These are phyloP conservation scores for Xanthoceras sorbifolium DNA, from an alignment of 345 rosid species.

Conservation along the genomic window DNA sequence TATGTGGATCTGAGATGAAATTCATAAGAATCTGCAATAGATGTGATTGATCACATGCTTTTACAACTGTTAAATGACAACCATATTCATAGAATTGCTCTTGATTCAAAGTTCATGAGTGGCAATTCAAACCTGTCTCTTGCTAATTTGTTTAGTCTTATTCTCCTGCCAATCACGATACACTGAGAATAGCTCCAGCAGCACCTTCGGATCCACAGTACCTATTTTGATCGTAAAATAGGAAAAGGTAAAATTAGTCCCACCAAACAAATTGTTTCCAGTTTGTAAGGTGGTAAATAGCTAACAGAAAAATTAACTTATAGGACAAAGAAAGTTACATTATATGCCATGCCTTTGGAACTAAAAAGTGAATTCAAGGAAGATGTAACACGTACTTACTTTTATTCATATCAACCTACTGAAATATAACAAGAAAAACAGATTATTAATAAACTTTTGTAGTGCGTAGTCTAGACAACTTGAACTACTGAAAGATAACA, in stretches of 20 bases:
- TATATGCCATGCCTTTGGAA: background rate
- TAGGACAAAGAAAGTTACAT: background rate
- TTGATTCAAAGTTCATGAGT: background rate
- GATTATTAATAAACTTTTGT: background rate
- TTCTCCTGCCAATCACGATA: slow-evolving; percentile 81
- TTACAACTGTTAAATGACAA: background rate
- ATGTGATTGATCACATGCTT: slow-evolving; percentile 4
- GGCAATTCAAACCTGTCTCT: slow-evolving; percentile 58
- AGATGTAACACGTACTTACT: background rate
- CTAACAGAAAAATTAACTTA: background rate
- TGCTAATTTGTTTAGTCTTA: slow-evolving; percentile 62
- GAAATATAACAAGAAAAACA: background rate
- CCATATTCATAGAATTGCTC: background rate
- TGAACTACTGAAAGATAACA: background rate
- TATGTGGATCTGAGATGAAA: background rate
- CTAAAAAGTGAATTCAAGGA: background rate
- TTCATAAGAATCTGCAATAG: slow-evolving; percentile 1
- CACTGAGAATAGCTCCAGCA: slow-evolving; percentile 79
- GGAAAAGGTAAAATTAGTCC: slow-evolving; percentile 3
- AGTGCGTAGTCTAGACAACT: background rate
- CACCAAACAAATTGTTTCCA: background rate
- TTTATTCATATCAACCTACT: background rate
- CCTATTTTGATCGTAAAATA: slow-evolving; percentile 36
- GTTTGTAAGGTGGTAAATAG: background rate
- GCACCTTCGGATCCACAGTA: slow-evolving; percentile 73